Evolutionary conservation across 2,329 filamentous ascomycete genomes (phyloP), one percentile per base, ranked within the genome.

Genomic region (Stagonosporopsis chrysanthemi): DNA sequence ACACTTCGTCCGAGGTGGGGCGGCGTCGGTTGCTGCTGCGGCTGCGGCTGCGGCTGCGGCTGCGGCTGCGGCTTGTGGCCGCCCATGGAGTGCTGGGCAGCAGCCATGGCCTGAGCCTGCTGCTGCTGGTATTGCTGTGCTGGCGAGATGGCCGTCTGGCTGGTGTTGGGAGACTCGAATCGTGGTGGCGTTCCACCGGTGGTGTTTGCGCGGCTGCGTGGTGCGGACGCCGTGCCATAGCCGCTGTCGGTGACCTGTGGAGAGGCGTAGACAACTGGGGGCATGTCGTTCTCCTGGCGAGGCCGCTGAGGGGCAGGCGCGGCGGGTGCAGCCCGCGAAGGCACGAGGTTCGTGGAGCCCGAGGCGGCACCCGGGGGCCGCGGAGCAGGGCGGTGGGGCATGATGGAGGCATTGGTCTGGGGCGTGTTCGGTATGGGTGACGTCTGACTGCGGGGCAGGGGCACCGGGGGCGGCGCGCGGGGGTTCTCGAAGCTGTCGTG

Each of bases 401-500:
- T 83, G 69, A 92, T 80, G 60, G 77, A 78, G 49, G 84, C 68
- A 74, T 79, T 75, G 57, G 73, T 53, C 57, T 77, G 75, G 52
- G 77, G 74, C 48, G 73, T 76, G 58, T 68, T 72, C 36, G 76
- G 79, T 45, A 81, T 82, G 22, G 74, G 71, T 46, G 73, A 73
- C 19, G 74, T 74, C 51, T 71, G 58, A 50, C 68, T 74, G 50
- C 74, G 73, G 44, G 55, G 54, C 11, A 56, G 53, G 23, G 94
- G 93, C 59, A 97, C 90, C 11, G 94, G 95, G 62, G 95, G 95
- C 36, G 95, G 91, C 17, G 94, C 91, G 72, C 95, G 87, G 45
- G 95, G 95, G 73, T 99, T 98, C 80, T 98, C 95, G 78, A 98
- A 99, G 81, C 92, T 98, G 74, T 91, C 90, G 83, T 92, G 89